Evolutionary conservation across 139 green algal species (phyloP).

Genomic region (Parachlorella kessleri): DNA sequence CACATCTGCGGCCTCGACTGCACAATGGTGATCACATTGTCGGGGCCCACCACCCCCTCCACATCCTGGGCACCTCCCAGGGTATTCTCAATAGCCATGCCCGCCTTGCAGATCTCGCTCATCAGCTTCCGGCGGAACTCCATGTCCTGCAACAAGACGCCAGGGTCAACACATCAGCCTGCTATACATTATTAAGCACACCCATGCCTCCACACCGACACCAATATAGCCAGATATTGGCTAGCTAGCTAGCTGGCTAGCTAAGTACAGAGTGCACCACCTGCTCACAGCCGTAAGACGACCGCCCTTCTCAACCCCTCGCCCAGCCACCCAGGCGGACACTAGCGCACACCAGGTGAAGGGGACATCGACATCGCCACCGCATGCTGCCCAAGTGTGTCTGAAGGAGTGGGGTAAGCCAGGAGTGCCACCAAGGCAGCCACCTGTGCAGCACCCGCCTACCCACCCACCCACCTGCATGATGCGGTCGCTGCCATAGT

Average conservation of each 20-base stretch:
- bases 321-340: too few species aligned
- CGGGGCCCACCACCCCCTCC: slow-evolving; percentile 88
- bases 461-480: slow-evolving; percentile 16
- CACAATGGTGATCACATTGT: slow-evolving; percentile 91
- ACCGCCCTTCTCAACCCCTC: too few species aligned
- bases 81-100: slow-evolving; percentile 83
- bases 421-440: too few species aligned
- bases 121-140: slow-evolving; percentile 44
- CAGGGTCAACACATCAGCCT: too few species aligned
- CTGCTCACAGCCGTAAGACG: too few species aligned
- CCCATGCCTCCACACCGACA: too few species aligned
- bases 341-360: too few species aligned
- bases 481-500: slow-evolving; percentile 85
- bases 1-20: slow-evolving; percentile 96
- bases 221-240: too few species aligned
- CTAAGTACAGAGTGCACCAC: too few species aligned
- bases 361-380: background rate
- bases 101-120: slow-evolving; percentile 61
- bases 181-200: too few species aligned
- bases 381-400: background rate
- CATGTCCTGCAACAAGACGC: too few species aligned
- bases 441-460: background rate
- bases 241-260: too few species aligned
- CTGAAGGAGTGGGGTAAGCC: background rate
- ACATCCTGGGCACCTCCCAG: slow-evolving; percentile 90